phyloP scores from a whole-genome alignment of 2,329 filamentous ascomycete species.

The Thermoascus crustaceus region DNA sequence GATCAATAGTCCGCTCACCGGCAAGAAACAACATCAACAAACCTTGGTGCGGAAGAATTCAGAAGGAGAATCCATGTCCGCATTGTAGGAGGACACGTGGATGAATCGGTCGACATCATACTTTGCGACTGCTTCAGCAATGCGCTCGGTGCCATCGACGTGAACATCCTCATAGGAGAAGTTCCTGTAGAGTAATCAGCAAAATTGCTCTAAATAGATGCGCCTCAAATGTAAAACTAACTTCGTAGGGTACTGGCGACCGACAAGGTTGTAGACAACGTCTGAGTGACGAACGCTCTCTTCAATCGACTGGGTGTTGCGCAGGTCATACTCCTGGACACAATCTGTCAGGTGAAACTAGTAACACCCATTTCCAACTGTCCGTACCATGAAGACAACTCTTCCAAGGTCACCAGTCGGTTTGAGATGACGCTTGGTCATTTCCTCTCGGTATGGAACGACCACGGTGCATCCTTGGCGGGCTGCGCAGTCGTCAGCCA shows the following conservation, averaged over 20 bases:
- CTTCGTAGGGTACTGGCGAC: slow-evolving; percentile 95
- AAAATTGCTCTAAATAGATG: not conserved
- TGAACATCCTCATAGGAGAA: slow-evolving; percentile 90
- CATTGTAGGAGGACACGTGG: slow-evolving; percentile 93
- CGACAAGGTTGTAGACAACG: slow-evolving; percentile 92
- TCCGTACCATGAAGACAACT: slow-evolving; percentile 68
- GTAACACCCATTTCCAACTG: slow-evolving; percentile 1
- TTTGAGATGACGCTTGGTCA: slow-evolving; percentile 95
- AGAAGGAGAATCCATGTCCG: slow-evolving; percentile 66
- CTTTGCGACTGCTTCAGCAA: slow-evolving; percentile 88
- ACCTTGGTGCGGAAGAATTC: slow-evolving; percentile 91
- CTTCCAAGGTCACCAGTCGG: slow-evolving; percentile 89
- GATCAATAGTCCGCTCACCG: slow-evolving; percentile 8
- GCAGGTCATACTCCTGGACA: slow-evolving; percentile 78
- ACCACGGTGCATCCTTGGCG: slow-evolving; percentile 91
- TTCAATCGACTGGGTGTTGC: slow-evolving; percentile 91
- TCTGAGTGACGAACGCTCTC: slow-evolving; percentile 95
- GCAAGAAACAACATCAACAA: slow-evolving; percentile 12
- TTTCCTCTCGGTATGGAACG: slow-evolving; percentile 90
- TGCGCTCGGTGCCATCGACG: slow-evolving; percentile 83
- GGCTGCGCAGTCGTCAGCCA: slow-evolving; percentile 47
- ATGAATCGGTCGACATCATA: slow-evolving; percentile 97
- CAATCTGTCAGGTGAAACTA: too few species aligned
- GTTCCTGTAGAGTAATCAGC: slow-evolving; percentile 58
- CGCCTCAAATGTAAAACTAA: slow-evolving; percentile 34